phyloP scores from a whole-genome alignment of 768 basidiomycete species.

The Mycena alexandri region DNA sequence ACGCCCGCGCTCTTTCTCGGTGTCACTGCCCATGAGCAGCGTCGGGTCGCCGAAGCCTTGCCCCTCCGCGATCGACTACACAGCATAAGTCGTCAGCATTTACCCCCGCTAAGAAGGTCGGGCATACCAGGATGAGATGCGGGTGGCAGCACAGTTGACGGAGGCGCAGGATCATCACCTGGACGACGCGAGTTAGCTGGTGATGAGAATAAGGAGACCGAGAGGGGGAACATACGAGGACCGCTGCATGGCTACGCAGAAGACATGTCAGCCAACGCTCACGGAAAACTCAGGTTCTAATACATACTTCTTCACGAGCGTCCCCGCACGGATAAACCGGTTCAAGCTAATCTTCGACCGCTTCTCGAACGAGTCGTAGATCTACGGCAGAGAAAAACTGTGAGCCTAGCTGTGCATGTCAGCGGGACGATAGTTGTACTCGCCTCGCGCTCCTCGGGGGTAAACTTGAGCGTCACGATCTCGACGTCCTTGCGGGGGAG shows the following conservation, averaged over 20 bases:
- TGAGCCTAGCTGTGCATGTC: background rate
- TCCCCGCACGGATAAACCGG: conserved; percentile 72
- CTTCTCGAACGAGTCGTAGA: conserved; percentile 72
- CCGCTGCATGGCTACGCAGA: conserved; percentile 56
- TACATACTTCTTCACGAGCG: conserved; percentile 77
- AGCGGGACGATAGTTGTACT: background rate
- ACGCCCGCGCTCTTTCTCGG: conserved; percentile 69
- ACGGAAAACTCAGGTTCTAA: background rate
- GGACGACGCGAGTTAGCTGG: conserved; percentile 7
- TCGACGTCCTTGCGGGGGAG: conserved; percentile 73
- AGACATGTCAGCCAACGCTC: conserved; percentile 1
- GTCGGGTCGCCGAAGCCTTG: conserved; percentile 65
- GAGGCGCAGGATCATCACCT: conserved; percentile 82
- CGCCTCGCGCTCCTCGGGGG: conserved; percentile 91
- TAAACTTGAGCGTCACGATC: conserved; percentile 71
- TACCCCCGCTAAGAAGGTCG: conserved; percentile 7
- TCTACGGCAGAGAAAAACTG: conserved; percentile 44
- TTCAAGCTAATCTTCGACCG: conserved; percentile 66
- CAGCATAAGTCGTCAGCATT: conserved; percentile 34
- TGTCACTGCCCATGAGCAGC: conserved; percentile 58
- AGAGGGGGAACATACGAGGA: conserved; percentile 52
- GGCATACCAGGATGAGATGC: conserved; percentile 72
- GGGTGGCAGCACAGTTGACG: conserved; percentile 83
- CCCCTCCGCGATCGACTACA: conserved; percentile 50
- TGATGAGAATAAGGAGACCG: background rate